Base-by-base conservation (phyloP, 2,329 filamentous ascomycete species). In the Tricladium varicosporioides region DNA sequence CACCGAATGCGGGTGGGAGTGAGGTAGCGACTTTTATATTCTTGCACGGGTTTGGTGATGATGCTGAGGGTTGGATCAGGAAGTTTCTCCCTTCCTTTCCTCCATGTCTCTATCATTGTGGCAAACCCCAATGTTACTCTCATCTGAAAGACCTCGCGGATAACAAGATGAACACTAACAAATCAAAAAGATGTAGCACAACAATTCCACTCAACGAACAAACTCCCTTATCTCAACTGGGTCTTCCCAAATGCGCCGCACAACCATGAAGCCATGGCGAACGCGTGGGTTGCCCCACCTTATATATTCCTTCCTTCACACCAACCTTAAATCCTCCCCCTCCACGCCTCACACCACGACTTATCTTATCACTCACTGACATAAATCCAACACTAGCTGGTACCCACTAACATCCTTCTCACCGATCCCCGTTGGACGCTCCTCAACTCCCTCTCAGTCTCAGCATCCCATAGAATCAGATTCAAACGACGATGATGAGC, bases 41-140 rank as follows among this genome's bases (percentile, higher is more conserved):
- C 19, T 15, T 49, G 19, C 47, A 97, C 72, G 93, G 93, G 7
- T 79, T 96, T 42, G 93, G 92, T 58, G 93, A 97, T 71, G 88
- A 81, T 40, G 88, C 87, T 44, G 78, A 83, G 63, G 88, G 88
- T 65, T 92, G 89, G 91, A 82, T 87, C 59, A 69, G 76, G 75
- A 57, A 46, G 68, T 59, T 1, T 22, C 31, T 32, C 16, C 7
- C n/a, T 27, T n/a, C n/a, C n/a, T n/a, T n/a, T n/a, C n/a, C n/a
- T n/a, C n/a, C n/a, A n/a, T n/a, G n/a, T n/a, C n/a, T n/a, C n/a
- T n/a, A n/a, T n/a, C n/a, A n/a, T n/a, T n/a, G n/a, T n/a, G n/a
- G n/a, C n/a, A n/a, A n/a, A n/a, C n/a, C n/a, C n/a, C n/a, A n/a
- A n/a, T n/a, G n/a, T n/a, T n/a, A n/a, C 22, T 27, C 7, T 27